Base-by-base conservation (phyloP, 257 asterid species). In the Salvia miltiorrhiza region DNA sequence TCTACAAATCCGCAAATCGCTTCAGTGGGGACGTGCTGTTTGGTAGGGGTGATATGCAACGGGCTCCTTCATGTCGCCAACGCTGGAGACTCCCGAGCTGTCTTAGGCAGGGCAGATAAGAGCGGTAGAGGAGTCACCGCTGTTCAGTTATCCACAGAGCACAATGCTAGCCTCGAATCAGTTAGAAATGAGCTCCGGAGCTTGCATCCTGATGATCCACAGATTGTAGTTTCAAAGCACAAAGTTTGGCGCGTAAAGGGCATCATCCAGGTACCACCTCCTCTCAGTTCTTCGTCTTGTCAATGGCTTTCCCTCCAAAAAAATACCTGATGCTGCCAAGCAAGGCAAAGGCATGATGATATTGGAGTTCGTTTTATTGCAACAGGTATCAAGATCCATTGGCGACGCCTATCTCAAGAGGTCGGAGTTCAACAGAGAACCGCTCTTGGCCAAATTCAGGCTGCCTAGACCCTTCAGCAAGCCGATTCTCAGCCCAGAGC, bases 211-310 rank as follows among this genome's bases (percentile, higher is more conserved):
- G 79, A 87, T 52, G 97, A 94, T 81, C 69, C 99, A 6, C 83
- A 83, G 17, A 94, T 94, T 8, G 99, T 94, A 69, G 92, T 85
- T 72, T 80, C 81, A 52, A 94, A 89, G 80, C 96, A 89, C 87
- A 81, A 85, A 55, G 97, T 91, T 61, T 94, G 99, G 99, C 96
- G 97, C 0, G 97, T 94, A 3, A 94, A 89, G 88, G 97, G 99
- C 13, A 76, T 94, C 75, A 94, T 94, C 73, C 99, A 94, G 96
- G 99, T 93, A 77, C 17, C 24, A 44, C 56, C 35, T 19, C n/a
- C n/a, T 26, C 24, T 21, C 6, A 4, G 10, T 1, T 20, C 19
- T 13, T 49, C 30, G 23, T 64, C 58, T 10, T 30, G 39, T 17
- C 6, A 47, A 6, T 6, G 4, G 4, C 4, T 4, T 0, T 2